These are phyloP conservation scores for Bipolaris sorokiniana DNA, from an alignment of 2,329 filamentous ascomycete species.

Conservation along the genomic window DNA sequence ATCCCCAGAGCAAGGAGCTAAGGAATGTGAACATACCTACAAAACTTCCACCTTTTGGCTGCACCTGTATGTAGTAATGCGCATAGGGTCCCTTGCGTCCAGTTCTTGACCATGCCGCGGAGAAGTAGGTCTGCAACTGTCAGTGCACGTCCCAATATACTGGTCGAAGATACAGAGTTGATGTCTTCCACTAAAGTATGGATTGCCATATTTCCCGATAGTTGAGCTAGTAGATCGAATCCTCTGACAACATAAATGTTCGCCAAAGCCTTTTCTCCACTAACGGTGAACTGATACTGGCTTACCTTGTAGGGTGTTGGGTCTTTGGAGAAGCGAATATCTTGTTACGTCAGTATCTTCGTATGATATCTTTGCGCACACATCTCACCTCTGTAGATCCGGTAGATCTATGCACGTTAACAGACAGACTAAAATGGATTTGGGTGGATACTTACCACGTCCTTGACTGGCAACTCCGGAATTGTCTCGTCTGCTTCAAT, in stretches of 20 bases:
- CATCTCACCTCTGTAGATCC: constrained; percentile 70
- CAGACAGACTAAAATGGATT: neutral
- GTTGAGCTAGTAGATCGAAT: neutral
- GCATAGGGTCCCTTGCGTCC: constrained; percentile 72
- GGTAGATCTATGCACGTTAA: constrained; percentile 65
- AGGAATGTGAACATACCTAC: constrained; percentile 63
- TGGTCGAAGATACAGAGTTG: neutral
- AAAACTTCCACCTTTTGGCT: constrained; percentile 70
- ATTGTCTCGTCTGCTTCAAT: constrained; percentile 78
- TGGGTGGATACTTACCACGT: constrained; percentile 62
- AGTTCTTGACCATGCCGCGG: constrained; percentile 84
- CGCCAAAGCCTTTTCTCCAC: neutral
- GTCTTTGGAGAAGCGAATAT: constrained; percentile 83
- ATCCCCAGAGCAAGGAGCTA: constrained; percentile 2
- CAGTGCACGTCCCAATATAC: constrained; percentile 22
- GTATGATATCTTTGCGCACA: neutral
- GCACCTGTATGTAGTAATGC: constrained; percentile 84
- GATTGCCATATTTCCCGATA: no score
- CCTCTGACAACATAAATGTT: no score
- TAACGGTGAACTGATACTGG: neutral
- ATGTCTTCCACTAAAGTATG: neutral
- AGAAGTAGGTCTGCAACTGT: constrained; percentile 71
- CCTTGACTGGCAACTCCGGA: constrained; percentile 84
- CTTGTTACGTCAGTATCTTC: constrained; percentile 44
- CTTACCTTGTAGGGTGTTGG: constrained; percentile 85